These are phyloP conservation scores for Phaeodactylum tricornutum DNA, from an alignment of 108 stramenopile species.

Conservation along the genomic window DNA sequence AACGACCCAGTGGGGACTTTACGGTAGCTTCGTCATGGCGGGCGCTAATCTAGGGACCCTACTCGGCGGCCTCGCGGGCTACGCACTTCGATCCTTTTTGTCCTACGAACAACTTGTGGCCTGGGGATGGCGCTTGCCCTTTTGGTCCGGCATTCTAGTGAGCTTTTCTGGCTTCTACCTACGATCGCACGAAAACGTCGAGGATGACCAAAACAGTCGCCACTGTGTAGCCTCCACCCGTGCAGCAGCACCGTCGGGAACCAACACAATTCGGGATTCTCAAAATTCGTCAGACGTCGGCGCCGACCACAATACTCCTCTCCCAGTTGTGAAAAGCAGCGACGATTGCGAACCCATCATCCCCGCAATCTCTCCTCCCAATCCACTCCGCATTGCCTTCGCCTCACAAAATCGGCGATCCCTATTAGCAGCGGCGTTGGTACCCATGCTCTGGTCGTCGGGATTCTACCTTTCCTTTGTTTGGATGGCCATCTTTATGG, in stretches of 20 bases:
- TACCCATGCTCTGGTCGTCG: conserved; percentile 50
- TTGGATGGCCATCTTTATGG: conserved; percentile 68
- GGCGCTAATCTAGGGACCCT: conserved; percentile 55
- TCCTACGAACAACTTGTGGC: conserved; percentile 23
- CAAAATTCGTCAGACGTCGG: not conserved
- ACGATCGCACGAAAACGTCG: conserved; percentile 2
- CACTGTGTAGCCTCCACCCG: not conserved
- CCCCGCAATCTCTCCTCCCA: conserved; percentile 11
- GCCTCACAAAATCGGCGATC: conserved; percentile 30
- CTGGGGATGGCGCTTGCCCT: conserved; percentile 73
- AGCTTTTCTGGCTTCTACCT: conserved; percentile 47
- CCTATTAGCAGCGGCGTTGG: conserved; percentile 34
- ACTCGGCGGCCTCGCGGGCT: conserved; percentile 43
- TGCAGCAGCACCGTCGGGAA: not conserved
- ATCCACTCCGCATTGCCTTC: conserved; percentile 56
- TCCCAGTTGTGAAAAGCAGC: too few relatives aligned
- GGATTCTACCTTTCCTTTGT: conserved; percentile 65
- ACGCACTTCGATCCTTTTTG: conserved; percentile 21
- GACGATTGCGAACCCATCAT: conserved; percentile 1
- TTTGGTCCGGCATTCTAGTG: conserved; percentile 51
- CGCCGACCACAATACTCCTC: not conserved
- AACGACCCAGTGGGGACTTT: conserved; percentile 28
- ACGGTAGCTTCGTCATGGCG: conserved; percentile 49
- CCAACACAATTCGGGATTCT: not conserved
- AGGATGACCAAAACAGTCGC: conserved; percentile 1